A percentile compares a stretch with the other conserved stretches of the same genome.
Evolutionary conservation across 2,329 filamentous ascomycete species (phyloP).

Genomic region (Colletotrichum kahawae): DNA sequence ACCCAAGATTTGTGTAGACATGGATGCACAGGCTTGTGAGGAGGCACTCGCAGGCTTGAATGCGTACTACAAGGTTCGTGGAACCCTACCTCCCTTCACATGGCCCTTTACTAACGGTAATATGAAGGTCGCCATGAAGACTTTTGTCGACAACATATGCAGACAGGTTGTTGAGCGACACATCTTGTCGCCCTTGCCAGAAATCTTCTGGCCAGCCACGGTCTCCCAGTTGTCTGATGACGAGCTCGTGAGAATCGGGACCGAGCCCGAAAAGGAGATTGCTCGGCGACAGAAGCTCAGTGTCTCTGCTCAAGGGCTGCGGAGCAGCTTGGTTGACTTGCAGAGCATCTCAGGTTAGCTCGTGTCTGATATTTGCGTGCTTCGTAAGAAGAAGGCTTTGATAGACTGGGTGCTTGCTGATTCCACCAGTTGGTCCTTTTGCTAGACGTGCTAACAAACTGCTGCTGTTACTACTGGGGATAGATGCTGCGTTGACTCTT

Average conservation of each 20-base stretch:
- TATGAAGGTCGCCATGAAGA: constrained; percentile 13
- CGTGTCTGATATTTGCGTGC: background rate
- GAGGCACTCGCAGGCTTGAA: constrained; percentile 22
- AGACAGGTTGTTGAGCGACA: constrained; percentile 28
- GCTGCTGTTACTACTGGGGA: background rate
- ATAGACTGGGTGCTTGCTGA: background rate
- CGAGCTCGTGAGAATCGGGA: constrained; percentile 5
- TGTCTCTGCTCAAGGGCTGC: background rate
- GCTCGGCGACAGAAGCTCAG: background rate
- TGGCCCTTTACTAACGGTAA: fast-evolving
- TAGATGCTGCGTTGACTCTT: background rate
- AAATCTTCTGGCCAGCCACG: background rate
- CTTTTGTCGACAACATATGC: constrained; percentile 29
- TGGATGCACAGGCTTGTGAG: constrained; percentile 22
- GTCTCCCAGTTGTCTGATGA: background rate
- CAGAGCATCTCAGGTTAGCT: background rate
- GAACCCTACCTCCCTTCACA: fast-evolving
- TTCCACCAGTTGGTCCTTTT: background rate
- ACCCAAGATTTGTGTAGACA: background rate
- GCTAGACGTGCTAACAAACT: background rate
- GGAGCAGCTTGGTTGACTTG: background rate
- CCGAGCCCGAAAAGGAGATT: background rate
- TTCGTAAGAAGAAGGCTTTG: background rate
- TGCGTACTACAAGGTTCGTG: constrained; percentile 27
- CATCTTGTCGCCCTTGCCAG: constrained; percentile 13